Evolutionary conservation across 345 rosid genomes (phyloP).

Genomic region (Euphorbia lathyris): DNA sequence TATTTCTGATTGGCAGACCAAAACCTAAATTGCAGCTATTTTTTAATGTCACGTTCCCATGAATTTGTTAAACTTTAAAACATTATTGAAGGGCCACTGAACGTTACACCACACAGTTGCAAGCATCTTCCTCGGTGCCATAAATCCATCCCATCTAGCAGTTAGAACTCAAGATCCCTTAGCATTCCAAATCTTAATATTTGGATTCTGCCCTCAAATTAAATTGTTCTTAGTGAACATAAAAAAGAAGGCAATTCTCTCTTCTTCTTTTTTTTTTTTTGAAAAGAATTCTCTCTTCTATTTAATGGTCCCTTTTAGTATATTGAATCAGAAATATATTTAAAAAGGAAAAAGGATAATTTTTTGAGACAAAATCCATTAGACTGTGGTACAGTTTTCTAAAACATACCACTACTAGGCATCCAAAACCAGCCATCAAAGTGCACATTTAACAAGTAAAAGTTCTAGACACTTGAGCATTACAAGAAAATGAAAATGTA

Average conservation of each 20-base stretch:
- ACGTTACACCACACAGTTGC: background rate
- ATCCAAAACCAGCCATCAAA: background rate
- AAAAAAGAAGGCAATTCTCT: background rate
- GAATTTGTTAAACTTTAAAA: background rate
- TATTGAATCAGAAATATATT: too few species aligned
- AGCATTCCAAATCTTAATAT: background rate
- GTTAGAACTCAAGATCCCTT: slow-evolving; percentile 1
- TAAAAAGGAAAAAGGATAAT: too few species aligned
- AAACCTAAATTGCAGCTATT: too few species aligned
- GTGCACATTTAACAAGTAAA: background rate
- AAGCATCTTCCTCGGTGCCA: too few species aligned
- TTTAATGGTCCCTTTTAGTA: background rate
- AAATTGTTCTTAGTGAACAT: background rate
- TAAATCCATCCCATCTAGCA: background rate
- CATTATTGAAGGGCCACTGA: background rate
- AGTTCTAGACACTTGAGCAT: background rate
- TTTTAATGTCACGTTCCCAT: background rate
- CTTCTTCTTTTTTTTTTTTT: background rate
- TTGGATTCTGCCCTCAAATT: background rate
- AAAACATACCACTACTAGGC: background rate
- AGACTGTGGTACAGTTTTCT: background rate
- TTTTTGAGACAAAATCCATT: background rate
- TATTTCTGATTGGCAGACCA: too few species aligned
- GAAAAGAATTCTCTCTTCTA: too few species aligned
- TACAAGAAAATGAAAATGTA: background rate